phyloP scores from a whole-genome alignment of 208 protist species.

The Trypanosoma vivax region DNA sequence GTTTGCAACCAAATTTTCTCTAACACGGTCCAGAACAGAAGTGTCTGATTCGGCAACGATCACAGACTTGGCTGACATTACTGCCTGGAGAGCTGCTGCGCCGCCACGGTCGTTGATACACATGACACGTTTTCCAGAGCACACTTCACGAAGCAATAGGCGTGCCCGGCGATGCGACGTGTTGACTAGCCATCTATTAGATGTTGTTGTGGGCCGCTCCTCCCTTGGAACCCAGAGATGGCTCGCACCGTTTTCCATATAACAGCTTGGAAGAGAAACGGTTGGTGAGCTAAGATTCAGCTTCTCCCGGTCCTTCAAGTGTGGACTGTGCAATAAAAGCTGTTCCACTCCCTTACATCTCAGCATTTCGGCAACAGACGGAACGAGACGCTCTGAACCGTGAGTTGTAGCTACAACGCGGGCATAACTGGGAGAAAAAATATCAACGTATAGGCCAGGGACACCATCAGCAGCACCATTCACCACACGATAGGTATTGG shows the following conservation, averaged over 20 bases:
- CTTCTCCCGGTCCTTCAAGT: conserved; percentile 40
- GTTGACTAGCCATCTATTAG: conserved; percentile 56
- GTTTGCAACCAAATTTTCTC: conserved; percentile 68
- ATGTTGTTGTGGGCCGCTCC: conserved; percentile 26
- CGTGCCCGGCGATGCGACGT: conserved; percentile 60
- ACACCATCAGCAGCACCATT: conserved; percentile 75
- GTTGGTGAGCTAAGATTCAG: conserved; percentile 42
- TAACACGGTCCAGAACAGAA: conserved; percentile 35
- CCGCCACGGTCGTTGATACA: conserved; percentile 75
- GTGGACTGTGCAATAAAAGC: conserved; percentile 66
- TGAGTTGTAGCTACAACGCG: conserved; percentile 62
- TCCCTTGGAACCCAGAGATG: conserved; percentile 47
- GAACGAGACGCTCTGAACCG: conserved; percentile 71
- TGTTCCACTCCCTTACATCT: conserved; percentile 56
- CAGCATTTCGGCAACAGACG: conserved; percentile 62
- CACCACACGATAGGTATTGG: conserved; percentile 67
- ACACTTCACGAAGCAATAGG: conserved; percentile 57
- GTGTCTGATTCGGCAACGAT: conserved; percentile 44
- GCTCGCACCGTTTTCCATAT: conserved; percentile 66
- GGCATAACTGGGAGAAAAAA: conserved; percentile 71
- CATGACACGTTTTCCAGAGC: conserved; percentile 56
- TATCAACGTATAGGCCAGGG: conserved; percentile 73
- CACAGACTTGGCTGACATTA: conserved; percentile 75
- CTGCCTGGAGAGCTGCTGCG: conserved; percentile 56
- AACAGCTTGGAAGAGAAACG: conserved; percentile 36